Base-by-base conservation (phyloP, 148 eudicot genomes). In the Polygonum aviculare region DNA sequence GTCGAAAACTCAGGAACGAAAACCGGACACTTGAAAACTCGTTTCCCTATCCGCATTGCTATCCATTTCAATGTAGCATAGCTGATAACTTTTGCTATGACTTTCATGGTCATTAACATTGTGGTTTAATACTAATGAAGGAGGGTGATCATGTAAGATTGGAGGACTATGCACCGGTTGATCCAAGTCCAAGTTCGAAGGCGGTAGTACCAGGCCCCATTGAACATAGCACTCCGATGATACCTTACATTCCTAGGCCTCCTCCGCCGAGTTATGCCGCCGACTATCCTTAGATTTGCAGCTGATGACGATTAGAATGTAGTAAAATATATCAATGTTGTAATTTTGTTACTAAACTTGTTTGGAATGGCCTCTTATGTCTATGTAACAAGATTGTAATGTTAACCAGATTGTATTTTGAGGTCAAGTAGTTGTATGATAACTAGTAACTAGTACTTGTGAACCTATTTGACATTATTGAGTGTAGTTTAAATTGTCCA, bases 141-240 rank as follows among this genome's bases (percentile, higher is more conserved):
- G 85, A 62, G 16, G 52, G 73, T 33, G 49, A 38, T 38, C 40
- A 77, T 5, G 33, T 73, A 6, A 65, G 16, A 26, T 59, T 81
- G 38, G 82, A 85, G 55, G 88, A 85, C 63, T 85, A 85, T 52
- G 75, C 72, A 3, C 84, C 88, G 0, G 74, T 83, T 3, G 82
- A 87, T 78, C 90, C 90, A 1, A 80, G 74, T 14, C 88, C 90
- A 48, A 87, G 81, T 73, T 85, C 85, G 33, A 87, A 87, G 74
- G 87, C 87, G 12, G 60, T 87, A 60, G 80, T 81, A 75, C 86
- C 81, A 1, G 85, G 86, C n/a, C 86, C 87, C 38, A 80, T 87
- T 38, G 80, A 81, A 70, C 90, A 85, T 65, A 83, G 83, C 65
- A 81, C 87, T 26, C 90, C 87, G 55, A 76, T 87, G 44, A 79